Evolutionary conservation across 2,329 filamentous ascomycete genomes (phyloP).

Genomic region (Ceratocystis ficicola): DNA sequence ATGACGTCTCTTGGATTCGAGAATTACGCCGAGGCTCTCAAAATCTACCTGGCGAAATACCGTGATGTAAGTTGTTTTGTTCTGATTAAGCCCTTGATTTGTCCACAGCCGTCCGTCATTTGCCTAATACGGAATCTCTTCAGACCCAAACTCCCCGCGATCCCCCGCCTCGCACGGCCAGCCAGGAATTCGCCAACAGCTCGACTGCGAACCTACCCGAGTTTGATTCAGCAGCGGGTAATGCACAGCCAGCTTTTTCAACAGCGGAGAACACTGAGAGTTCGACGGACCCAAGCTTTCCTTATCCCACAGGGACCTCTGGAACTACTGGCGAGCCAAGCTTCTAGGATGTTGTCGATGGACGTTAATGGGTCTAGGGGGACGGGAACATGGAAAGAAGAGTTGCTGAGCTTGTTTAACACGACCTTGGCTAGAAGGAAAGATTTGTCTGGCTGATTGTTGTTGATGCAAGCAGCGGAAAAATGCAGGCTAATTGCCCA

Average conservation of each 20-base stretch:
- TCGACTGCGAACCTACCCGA: conserved; percentile 29
- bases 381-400: neutral
- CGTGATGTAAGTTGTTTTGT: conserved; percentile 61
- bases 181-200: conserved; percentile 15
- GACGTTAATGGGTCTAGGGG: neutral
- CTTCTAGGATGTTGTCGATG: neutral
- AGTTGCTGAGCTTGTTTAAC: neutral
- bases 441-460: neutral
- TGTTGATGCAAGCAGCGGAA: no score
- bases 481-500: neutral
- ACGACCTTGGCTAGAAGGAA: neutral
- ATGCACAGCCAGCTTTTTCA: conserved; percentile 28
- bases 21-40: conserved; percentile 94
- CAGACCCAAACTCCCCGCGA: conserved; percentile 20
- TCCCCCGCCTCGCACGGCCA: conserved; percentile 5
- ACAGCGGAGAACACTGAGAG: neutral
- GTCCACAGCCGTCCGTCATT: neutral
- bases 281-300: conserved; percentile 6
- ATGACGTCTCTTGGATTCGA: conserved; percentile 99
- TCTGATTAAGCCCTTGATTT: neutral
- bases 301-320: neutral
- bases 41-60: conserved; percentile 96
- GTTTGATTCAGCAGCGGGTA: conserved; percentile 24
- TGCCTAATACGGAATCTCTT: neutral
- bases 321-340: conserved; percentile 1